Conservation (phyloP, 495 filamentous ascomycete species). For the Pyrenula massariospora region DNA sequence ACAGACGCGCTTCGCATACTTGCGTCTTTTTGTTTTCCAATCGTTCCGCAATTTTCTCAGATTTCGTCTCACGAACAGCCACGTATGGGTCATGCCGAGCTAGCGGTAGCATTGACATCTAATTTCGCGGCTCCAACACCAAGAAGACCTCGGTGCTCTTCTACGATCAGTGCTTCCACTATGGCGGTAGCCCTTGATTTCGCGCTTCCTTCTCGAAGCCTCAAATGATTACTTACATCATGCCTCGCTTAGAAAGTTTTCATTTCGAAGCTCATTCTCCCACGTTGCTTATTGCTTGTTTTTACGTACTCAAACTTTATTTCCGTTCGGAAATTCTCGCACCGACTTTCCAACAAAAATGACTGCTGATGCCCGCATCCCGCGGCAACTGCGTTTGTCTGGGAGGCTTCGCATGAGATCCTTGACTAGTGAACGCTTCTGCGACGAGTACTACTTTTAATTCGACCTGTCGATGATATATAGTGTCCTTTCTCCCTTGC, state of each 20-base stretch:
- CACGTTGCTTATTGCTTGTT: background rate
- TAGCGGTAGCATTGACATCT: background rate
- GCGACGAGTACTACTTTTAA: too few relatives aligned
- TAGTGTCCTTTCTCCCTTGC: background rate
- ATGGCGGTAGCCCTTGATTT: background rate
- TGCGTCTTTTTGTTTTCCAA: background rate
- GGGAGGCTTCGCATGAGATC: background rate
- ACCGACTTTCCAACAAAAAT: background rate
- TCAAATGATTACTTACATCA: background rate
- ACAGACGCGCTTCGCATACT: background rate
- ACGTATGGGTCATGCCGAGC: background rate
- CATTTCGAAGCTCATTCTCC: background rate
- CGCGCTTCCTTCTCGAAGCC: background rate
- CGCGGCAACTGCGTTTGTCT: background rate
- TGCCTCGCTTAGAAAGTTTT: background rate
- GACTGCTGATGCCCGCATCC: background rate
- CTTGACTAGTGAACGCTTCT: too few relatives aligned
- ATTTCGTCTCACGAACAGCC: background rate
- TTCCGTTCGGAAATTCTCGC: background rate
- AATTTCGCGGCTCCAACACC: background rate
- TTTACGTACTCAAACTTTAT: background rate
- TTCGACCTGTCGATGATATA: too few relatives aligned
- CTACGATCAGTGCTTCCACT: background rate
- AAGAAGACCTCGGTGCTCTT: background rate
- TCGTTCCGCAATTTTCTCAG: background rate